Percentiles rank a stretch among this genome's conserved stretches.
Evolutionary conservation across 345 rosid genomes (phyloP).

Genomic region (Boechera divaricarpa): DNA sequence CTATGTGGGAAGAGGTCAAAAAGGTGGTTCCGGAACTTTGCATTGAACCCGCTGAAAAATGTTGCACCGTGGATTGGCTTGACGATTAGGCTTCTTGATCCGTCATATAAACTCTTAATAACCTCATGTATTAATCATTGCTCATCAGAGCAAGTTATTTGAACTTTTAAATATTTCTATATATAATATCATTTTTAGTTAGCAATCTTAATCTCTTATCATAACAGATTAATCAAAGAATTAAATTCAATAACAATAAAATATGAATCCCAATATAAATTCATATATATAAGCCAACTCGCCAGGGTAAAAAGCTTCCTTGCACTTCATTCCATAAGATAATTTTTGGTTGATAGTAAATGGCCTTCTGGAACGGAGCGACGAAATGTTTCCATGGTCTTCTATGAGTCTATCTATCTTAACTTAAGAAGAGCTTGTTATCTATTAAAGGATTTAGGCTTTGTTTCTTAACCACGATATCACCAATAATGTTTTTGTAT

Average conservation of each 20-base stretch:
- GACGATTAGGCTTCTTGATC: conserved; percentile 45
- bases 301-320: too few species aligned
- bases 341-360: too few species aligned
- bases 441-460: too few species aligned
- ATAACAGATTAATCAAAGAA: neutral
- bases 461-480: too few species aligned
- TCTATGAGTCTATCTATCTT: too few species aligned
- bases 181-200: neutral
- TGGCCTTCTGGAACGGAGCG: too few species aligned
- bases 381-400: too few species aligned
- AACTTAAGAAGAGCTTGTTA: too few species aligned
- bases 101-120: neutral
- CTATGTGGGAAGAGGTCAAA: conserved; percentile 55
- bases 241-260: neutral
- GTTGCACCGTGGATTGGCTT: conserved; percentile 71
- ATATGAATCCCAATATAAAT: neutral
- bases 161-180: neutral
- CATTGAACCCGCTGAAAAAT: conserved; percentile 65
- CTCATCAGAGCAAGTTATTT: neutral
- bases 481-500: too few species aligned
- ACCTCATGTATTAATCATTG: neutral
- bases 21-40: conserved; percentile 48
- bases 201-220: neutral
- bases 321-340: too few species aligned
- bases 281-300: too few species aligned